Base-by-base conservation (phyloP, 2,329 filamentous ascomycete genomes). In the Cadophora luteo-olivacea region DNA sequence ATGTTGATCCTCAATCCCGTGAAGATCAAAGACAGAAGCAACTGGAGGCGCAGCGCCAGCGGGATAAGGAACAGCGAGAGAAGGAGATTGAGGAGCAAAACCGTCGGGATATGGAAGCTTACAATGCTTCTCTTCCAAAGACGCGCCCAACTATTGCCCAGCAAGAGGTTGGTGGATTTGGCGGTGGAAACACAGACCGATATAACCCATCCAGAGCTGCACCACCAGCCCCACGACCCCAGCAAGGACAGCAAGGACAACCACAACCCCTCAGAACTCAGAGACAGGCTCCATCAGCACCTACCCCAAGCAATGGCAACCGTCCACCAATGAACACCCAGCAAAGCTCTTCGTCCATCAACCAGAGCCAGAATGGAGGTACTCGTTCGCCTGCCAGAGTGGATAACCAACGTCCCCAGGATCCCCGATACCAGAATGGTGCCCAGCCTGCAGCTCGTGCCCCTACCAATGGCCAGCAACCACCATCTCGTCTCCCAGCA, bases 61-160 rank as follows among this genome's bases (percentile, higher is more conserved):
- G 83, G 41, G 82, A 84, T 71, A 73, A 52, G 86, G 90, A 66
- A 36, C 64, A 49, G 33, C 41, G 45, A 48, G 62, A 65, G 4
- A 63, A 61, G 49, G 68, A 69, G 71, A 82, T 84, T 1, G 87
- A 89, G 71, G 91, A 93, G 74, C 87, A 90, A 75, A 86, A 86
- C 65, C 86, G 92, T 65, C 88, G 91, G 72, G 93, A 97, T 63
- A 84, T 92, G 74, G 94, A 96, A 77, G 92, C 89, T 22, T 97
- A 97, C 80, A 97, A 98, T 79, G 92, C 93, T 45, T 93, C 92
- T 29, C 82, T 97, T 69, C 95, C 94, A 38, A 92, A 97, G 83
- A 90, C 86, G 71, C 93, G 92, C 78, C 82, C 89, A 12, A 92
- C 93, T 2, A 77, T 96, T 72, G 94, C 94, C 38, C 93, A 98